Evolutionary conservation across 2,329 filamentous ascomycete genomes (phyloP), one percentile per base, ranked within the genome.

Genomic region (Cytospora paraplurivora): DNA sequence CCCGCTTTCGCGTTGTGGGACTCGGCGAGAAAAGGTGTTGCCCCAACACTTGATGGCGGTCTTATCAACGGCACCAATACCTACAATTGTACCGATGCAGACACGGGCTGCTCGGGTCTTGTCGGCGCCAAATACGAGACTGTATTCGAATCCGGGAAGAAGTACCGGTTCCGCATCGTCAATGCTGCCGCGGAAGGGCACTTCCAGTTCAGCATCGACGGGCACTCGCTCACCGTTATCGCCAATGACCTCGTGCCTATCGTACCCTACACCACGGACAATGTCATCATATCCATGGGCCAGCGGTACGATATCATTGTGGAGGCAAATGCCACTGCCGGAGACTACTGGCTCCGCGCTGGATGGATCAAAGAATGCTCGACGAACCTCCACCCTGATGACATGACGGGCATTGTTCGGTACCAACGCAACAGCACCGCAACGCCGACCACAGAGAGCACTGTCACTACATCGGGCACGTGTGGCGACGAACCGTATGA

Each of bases 221-320:
- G 82, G 57, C 86, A 89, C 71, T 79, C 70, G 0, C 71, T 89
- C 68, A 82, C 77, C 0, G 84, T 89, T 41, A 85, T 89, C 47
- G 77, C 80, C 0, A 76, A 73, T n/a, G 87, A 88, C 64, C 73
- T 88, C 4, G 82, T 88, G 0, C 83, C 85, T 2, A 78, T 89
- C 32, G 69, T 76, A 32, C 85, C 86, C 0, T 88, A 82, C 65
- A 73, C 73, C 0, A 80, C 84, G 0, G 76, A 77, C 0, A 75
- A 74, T 21, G 56, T 86, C 4, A 74, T 75, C 33, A 69, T 84
- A 53, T 76, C 73, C 7, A 80, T 82, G 67, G 79, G 79, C n/a
- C 72, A 76, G 67, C 72, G 67, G 17, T 67, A 66, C 55, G 67
- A 69, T 44, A 61, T 69, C 8, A 62, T 69, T 17, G 65, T 69